Base-by-base conservation (phyloP, 2,329 filamentous ascomycete genomes). In the Tolypocladium ophioglossoides region DNA sequence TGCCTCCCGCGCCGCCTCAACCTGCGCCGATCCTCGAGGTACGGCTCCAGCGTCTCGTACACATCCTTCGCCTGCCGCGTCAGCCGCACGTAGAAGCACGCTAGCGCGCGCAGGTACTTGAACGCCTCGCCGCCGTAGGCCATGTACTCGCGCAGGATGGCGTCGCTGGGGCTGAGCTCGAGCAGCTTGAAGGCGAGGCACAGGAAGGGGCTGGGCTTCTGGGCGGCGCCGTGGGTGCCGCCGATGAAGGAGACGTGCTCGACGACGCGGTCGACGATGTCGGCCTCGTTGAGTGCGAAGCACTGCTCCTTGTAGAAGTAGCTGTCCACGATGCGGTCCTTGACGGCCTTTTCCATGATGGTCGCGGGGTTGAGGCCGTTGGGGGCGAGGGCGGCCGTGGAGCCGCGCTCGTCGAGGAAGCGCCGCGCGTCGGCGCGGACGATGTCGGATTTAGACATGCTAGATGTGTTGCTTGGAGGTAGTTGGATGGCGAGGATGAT, bases 281-380 rank as follows among this genome's bases (percentile, higher is more conserved):
- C 82, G 52, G 83, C 82, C 67, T 86, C 84, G 74, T 97, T 99
- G 60, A 99, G 79, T 44, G 88, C 94, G 72, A 97, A 99, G 70
- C 94, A 96, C 74, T 96, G 91, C 73, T 97, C 94, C 72, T 96
- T 96, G 87, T 91, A 99, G 76, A 96, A 99, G 74, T 96, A 95
- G 52, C 85, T 89, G 66, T 96, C 91, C 62, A 91, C 84, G 70
- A 99, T 96, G 67, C 94, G 91, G 72, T 99, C 94, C 66, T 89
- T 88, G 60, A 96, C 90, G 41, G 91, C 87, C 70, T 95, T 96
- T 71, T 97, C 92, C 79, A 97, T 88, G 56, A 97, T 88, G 5
- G 88, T 91, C n/a, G 91, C 89, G 1, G 92, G 92, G 73, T 96
- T 96, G 65, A 95, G 86, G 57, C 91, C 91, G 68, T 92, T 86